Base-by-base conservation (phyloP, 805 yeast genomes). In the Clavispora carvajalis region DNA sequence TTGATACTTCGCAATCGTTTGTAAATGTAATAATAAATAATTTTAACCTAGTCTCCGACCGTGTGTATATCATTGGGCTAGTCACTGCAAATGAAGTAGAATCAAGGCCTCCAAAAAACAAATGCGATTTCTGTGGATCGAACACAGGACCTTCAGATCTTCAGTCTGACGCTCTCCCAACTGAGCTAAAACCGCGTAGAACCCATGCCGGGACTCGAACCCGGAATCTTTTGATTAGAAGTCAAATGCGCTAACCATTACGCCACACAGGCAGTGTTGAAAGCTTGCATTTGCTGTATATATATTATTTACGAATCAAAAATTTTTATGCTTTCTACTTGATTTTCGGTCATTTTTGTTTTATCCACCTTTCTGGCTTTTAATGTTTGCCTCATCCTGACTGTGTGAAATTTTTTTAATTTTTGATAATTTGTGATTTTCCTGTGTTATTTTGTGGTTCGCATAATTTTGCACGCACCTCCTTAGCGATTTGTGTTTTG, bases 151-250 rank as follows among this genome's bases (percentile, higher is more conserved):
- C 45, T 44, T 38, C 49, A 48, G 47, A 41, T 38, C 55, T 51
- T 52, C 54, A 49, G 53, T 49, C 53, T 49, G 53, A 48, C 55
- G 55, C 55, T 48, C 58, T 53, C 58, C 58, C 58, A 47, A 53
- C 54, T 52, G 55, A 52, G 55, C 55, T 51, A 51, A 51, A 46
- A 43, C 55, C 55, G 55, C 55, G 38, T 19, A 24, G 30, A 48
- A 44, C 51, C 52, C 46, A 46, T 38, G 50, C 52, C 48, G 51
- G 52, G 51, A 44, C 48, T 44, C 52, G 51, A 46, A 46, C 52
- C 48, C 52, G 46, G 50, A 48, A 46, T 46, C 50, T 46, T 46
- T 43, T 48, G 48, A 46, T 48, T 48, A 43, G 48, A 46, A 46
- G 48, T 46, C 52, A 48, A 46, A 43, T 46, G 48, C 50, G 52